phyloP scores from a whole-genome alignment of 768 basidiomycete genomes.

The Xerocomus potaroensis region DNA sequence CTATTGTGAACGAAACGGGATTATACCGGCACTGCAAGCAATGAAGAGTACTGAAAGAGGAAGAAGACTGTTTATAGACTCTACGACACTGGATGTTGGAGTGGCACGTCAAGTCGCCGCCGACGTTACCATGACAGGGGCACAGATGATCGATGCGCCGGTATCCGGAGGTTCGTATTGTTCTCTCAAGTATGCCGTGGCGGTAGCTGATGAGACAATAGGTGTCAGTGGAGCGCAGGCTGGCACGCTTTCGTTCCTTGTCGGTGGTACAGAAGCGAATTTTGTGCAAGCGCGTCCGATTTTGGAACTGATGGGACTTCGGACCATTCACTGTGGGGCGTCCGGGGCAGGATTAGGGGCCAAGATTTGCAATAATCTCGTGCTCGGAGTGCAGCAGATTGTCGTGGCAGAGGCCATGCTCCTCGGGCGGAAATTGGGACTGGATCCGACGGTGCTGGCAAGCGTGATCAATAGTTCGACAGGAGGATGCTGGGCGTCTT shows the following conservation, averaged over 20 bases:
- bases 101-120: slow-evolving; percentile 64
- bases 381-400: slow-evolving; percentile 76
- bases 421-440: slow-evolving; percentile 74
- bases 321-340: slow-evolving; percentile 78
- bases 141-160: slow-evolving; percentile 86
- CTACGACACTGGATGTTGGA: slow-evolving; percentile 82
- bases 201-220: slow-evolving; percentile 26
- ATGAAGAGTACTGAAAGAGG: slow-evolving; percentile 37
- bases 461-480: slow-evolving; percentile 84
- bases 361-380: slow-evolving; percentile 87
- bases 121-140: slow-evolving; percentile 51
- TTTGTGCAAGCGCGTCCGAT: slow-evolving; percentile 56
- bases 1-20: slow-evolving; percentile 56
- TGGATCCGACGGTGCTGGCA: slow-evolving; percentile 72
- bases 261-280: slow-evolving; percentile 65
- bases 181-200: neutral
- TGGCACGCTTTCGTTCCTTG: slow-evolving; percentile 86
- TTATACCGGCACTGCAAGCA: slow-evolving; percentile 57
- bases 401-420: slow-evolving; percentile 90
- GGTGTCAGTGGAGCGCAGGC: slow-evolving; percentile 85
- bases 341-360: slow-evolving; percentile 81
- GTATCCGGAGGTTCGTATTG: slow-evolving; percentile 77
- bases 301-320: slow-evolving; percentile 72
- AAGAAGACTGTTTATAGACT: slow-evolving; percentile 75
- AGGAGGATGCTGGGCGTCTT: slow-evolving; percentile 78